Base-by-base conservation (phyloP, 1,284 basidiomycete genomes). In the Limonomyces culmigenus region DNA sequence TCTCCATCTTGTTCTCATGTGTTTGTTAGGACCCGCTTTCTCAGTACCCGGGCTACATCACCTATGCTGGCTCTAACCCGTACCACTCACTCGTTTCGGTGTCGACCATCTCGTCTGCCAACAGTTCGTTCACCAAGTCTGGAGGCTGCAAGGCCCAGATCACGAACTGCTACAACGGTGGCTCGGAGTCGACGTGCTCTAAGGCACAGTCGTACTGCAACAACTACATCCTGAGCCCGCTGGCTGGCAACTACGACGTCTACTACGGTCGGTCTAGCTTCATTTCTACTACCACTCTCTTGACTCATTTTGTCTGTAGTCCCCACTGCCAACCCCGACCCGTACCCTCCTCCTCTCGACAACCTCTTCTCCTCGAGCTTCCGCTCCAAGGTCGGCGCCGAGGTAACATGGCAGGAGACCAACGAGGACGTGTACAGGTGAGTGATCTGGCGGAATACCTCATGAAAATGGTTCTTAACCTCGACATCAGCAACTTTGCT, bases 31-130 rank as follows among this genome's bases (percentile, higher is more conserved):
- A 73, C 44, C 72, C 71, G 2, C 50, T 74, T 13, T 50, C 48
- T 3, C 71, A 73, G 53, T 74, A 73, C 47, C 63, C 63, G 8
- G 66, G 64, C 12, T 73, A 72, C 43, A 55, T 73, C 32, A 47
- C 49, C 13, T 74, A 74, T 46, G 65, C 71, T 8, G 57, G 50
- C 3, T 60, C 51, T 15, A 74, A 74, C 46, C 59, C 68, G 37
- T 75, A 74, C 45, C 65, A 70, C 42, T 50, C 64, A 2, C 51
- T 72, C 5, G 68, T 69, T 11, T 60, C 58, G 3, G 29, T 46
- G 3, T 52, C 56, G 4, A 51, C 50, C 1, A 58, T 72, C 30
- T 42, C 48, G 3, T 41, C 43, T 1, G 70, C 63, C 4, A 66
- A 65, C 38, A 54, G 44, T 2, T 56, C 61, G 13, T 72, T 61